Conservation (phyloP, 257 asterid species). For the Solanum chiquidenum region DNA sequence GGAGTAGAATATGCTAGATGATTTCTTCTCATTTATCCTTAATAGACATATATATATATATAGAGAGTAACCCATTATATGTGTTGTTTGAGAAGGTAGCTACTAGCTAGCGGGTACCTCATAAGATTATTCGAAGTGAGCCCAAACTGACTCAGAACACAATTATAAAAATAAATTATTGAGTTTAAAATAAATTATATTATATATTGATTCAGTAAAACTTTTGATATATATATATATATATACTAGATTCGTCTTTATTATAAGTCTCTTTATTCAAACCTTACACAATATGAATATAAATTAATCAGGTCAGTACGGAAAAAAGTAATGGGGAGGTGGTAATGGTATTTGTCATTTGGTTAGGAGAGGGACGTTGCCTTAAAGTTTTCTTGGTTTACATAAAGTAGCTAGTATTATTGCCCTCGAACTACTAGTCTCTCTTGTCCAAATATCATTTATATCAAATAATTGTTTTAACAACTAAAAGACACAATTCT, state of each 20-base stretch:
- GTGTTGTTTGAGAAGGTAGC: not conserved
- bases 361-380: conserved; percentile 43
- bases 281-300: accelerated
- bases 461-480: not conserved
- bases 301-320: not conserved
- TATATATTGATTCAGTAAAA: too few relatives aligned
- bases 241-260: not conserved
- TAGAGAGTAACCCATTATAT: not conserved
- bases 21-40: not conserved
- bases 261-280: not conserved
- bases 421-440: conserved; percentile 28
- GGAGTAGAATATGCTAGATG: not conserved
- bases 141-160: not conserved
- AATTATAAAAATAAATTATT: too few relatives aligned
- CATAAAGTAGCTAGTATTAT: conserved; percentile 23
- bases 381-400: conserved; percentile 17
- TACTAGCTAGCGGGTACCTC: not conserved
- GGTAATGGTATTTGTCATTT: conserved; percentile 17
- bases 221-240: too few relatives aligned
- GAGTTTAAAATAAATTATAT: too few relatives aligned
- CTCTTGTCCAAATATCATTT: not conserved
- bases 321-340: not conserved
- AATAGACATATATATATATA: not conserved
- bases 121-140: not conserved
- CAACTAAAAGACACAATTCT: not conserved